Evolutionary conservation across 257 asterid species (phyloP).

Genomic region (Nemophila menziesii): DNA sequence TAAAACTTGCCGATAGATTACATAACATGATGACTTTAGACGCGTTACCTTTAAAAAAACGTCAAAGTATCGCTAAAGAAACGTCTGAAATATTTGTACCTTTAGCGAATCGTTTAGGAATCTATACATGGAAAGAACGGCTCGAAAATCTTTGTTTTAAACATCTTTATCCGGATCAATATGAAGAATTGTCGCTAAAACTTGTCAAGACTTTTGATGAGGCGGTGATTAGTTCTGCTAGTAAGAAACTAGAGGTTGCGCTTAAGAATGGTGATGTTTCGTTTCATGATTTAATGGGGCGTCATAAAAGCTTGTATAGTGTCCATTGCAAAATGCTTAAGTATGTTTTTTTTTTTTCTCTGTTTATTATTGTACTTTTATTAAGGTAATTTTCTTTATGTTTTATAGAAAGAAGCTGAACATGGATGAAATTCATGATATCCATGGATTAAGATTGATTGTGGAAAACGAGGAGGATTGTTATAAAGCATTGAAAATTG

Average conservation of each 20-base stretch:
- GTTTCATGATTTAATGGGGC: constrained; percentile 55
- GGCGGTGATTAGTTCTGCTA: constrained; percentile 51
- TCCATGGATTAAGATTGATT: constrained; percentile 80
- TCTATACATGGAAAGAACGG: constrained; percentile 86
- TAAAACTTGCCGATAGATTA: constrained; percentile 91
- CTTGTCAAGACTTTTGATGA: constrained; percentile 53
- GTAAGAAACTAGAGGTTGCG: constrained; percentile 61
- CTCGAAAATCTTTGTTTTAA: constrained; percentile 82
- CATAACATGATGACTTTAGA: constrained; percentile 95
- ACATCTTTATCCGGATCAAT: constrained; percentile 60
- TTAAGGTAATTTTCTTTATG: background rate
- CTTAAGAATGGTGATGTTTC: constrained; percentile 41
- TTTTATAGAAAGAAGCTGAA: constrained; percentile 65
- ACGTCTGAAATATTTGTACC: constrained; percentile 93
- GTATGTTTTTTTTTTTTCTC: constrained; percentile 28
- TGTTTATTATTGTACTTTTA: background rate
- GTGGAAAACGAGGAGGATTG: constrained; percentile 88
- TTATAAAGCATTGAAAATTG: constrained; percentile 63
- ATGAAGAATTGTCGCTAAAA: constrained; percentile 61
- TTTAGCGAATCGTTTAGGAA: constrained; percentile 85
- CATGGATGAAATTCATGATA: constrained; percentile 87
- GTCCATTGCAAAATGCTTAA: constrained; percentile 78
- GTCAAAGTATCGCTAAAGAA: constrained; percentile 90
- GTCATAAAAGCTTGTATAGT: constrained; percentile 92
- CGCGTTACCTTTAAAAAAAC: constrained; percentile 59